A percentile compares a stretch with the other conserved stretches of the same genome.
Conservation (phyloP, 164 flowering plant genomes). For the Cinnamomum chago region DNA sequence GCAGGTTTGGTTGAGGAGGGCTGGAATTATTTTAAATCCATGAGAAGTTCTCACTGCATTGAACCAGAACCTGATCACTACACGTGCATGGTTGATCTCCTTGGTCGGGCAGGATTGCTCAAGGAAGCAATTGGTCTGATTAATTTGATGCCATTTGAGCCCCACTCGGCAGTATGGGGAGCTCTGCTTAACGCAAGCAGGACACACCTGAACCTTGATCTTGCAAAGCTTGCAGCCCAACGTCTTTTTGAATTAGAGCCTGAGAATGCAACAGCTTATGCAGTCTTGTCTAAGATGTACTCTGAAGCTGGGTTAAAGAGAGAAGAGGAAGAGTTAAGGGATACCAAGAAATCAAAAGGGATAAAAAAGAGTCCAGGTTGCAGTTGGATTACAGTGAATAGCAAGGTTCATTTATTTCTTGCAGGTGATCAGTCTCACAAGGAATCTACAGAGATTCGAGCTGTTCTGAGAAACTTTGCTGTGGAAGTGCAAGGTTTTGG, state of each 20-base stretch:
- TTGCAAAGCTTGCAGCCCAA: slow-evolving; percentile 64
- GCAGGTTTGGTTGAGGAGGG: slow-evolving; percentile 43
- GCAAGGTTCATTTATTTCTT: slow-evolving; percentile 21
- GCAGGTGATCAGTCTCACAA: slow-evolving; percentile 23
- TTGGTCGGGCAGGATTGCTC: slow-evolving; percentile 39
- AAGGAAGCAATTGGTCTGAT: slow-evolving; percentile 39
- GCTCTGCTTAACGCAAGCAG: slow-evolving; percentile 76
- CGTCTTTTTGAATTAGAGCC: slow-evolving; percentile 41
- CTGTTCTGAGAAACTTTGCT: slow-evolving; percentile 7
- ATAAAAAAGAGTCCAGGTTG: slow-evolving; percentile 42
- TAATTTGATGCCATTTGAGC: slow-evolving; percentile 59
- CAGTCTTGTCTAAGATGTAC: slow-evolving; percentile 36
- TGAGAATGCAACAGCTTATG: slow-evolving; percentile 33
- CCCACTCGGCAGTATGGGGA: slow-evolving; percentile 85
- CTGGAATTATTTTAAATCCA: slow-evolving; percentile 30
- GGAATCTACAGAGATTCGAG: slow-evolving; percentile 16
- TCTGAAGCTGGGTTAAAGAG: slow-evolving; percentile 20
- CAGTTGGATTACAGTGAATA: slow-evolving; percentile 37
- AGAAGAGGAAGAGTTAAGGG: slow-evolving; percentile 27
- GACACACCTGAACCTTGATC: slow-evolving; percentile 59
- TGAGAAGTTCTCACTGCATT: slow-evolving; percentile 28
- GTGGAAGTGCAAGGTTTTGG: neutral
- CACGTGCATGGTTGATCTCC: slow-evolving; percentile 51
- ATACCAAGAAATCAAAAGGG: slow-evolving; percentile 21
- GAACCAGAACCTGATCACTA: slow-evolving; percentile 48